Percentiles rank a stretch among this genome's conserved stretches.
These are phyloP conservation scores for Verticillium isaacii DNA, from an alignment of 2,329 filamentous ascomycete genomes.

Conservation along the genomic window DNA sequence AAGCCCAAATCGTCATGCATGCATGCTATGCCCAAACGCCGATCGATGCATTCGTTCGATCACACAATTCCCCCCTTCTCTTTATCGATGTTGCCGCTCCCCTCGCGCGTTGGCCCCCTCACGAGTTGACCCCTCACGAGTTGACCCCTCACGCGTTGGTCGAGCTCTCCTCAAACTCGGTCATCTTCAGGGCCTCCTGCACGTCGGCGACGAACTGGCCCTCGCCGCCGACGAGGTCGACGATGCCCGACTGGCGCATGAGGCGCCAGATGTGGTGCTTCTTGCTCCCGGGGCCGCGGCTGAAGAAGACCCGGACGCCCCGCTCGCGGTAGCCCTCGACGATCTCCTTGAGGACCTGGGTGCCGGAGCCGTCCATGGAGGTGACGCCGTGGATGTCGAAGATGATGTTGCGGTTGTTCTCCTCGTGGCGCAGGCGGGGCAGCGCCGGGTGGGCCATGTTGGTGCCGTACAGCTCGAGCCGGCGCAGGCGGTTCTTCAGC, in stretches of 20 bases:
- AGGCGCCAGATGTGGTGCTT: constrained; percentile 60
- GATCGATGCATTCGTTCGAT: neutral
- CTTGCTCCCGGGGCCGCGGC: constrained; percentile 43
- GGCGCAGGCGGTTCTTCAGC: constrained; percentile 74
- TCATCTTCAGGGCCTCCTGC: constrained; percentile 75
- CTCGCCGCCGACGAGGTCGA: constrained; percentile 74
- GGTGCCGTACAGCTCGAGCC: constrained; percentile 89
- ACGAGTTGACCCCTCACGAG: no score
- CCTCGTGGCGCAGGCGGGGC: constrained; percentile 69
- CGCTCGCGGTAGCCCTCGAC: constrained; percentile 73
- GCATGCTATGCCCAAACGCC: neutral
- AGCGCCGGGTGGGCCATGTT: constrained; percentile 79
- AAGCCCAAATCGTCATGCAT: neutral
- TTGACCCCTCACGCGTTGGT: constrained; percentile 7
- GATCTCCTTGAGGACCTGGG: constrained; percentile 88
- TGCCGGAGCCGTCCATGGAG: constrained; percentile 85
- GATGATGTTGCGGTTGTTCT: constrained; percentile 86
- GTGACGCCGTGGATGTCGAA: constrained; percentile 99
- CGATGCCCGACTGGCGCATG: constrained; percentile 77
- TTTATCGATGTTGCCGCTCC: no score
- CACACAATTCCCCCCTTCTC: neutral
- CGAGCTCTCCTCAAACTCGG: constrained; percentile 62
- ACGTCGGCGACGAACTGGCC: constrained; percentile 78
- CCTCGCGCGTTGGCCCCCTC: neutral
- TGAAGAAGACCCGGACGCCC: constrained; percentile 74